phyloP scores from a whole-genome alignment of 2,329 filamentous ascomycete genomes.

The Calonectria pauciramosa region DNA sequence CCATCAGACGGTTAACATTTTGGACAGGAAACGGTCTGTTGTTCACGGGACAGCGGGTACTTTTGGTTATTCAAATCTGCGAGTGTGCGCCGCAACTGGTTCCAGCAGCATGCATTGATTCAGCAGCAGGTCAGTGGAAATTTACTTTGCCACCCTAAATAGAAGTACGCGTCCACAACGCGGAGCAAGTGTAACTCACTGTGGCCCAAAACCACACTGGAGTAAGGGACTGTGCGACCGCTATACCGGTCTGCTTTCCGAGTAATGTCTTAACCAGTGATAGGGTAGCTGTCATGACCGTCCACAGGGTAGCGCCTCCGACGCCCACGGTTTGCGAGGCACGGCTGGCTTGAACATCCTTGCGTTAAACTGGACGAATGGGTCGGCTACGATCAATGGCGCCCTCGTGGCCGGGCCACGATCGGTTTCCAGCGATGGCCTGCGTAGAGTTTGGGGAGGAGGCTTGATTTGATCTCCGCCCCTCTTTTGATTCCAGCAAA shows the following conservation, averaged over 20 bases:
- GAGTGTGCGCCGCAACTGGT: not conserved
- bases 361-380: constrained; percentile 31
- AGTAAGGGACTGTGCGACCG: not conserved
- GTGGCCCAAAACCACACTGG: not conserved
- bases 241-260: not conserved
- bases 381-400: constrained; percentile 34
- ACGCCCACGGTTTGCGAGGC: not conserved
- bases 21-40: not conserved
- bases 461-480: constrained; percentile 31
- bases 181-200: constrained; percentile 20
- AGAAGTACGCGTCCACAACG: constrained; percentile 14
- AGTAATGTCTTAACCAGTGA: not conserved
- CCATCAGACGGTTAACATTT: not conserved
- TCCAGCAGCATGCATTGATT: not conserved
- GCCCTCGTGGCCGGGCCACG: constrained; percentile 33
- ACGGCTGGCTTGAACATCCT: constrained; percentile 29
- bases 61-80: not conserved
- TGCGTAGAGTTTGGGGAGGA: constrained; percentile 14
- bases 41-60: not conserved
- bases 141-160: constrained; percentile 14
- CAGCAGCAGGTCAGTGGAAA: not conserved
- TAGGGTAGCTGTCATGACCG: not conserved
- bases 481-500: constrained; percentile 33
- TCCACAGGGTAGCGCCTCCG: constrained; percentile 1
- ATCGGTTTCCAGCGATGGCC: constrained; percentile 36